Evolutionary conservation across 1,284 basidiomycete species (phyloP).

Genomic region (Golubevia sp.): DNA sequence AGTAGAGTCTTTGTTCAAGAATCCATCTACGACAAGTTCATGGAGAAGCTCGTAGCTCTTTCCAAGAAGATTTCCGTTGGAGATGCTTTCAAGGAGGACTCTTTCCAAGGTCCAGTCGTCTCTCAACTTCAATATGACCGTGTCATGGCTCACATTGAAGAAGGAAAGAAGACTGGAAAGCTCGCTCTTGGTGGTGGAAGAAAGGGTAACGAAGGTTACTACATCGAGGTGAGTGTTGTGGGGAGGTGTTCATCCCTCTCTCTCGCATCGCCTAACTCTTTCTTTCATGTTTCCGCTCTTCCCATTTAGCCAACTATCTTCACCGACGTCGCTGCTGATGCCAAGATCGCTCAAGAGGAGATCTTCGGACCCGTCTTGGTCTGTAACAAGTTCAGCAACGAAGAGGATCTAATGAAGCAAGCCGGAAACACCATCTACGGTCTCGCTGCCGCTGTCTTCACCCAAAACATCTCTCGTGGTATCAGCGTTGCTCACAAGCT

Average conservation of each 20-base stretch:
- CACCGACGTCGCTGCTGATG: constrained; percentile 71
- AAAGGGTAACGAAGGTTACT: constrained; percentile 71
- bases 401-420: constrained; percentile 71
- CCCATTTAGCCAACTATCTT: constrained; percentile 51
- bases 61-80: constrained; percentile 67
- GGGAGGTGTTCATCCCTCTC: not conserved
- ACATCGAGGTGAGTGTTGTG: constrained; percentile 46
- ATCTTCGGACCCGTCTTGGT: constrained; percentile 61
- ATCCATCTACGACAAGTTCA: constrained; percentile 60
- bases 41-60: constrained; percentile 1
- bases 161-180: constrained; percentile 83
- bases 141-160: constrained; percentile 85
- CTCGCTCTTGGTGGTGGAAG: constrained; percentile 77
- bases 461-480: constrained; percentile 76
- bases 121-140: constrained; percentile 80
- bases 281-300: not conserved
- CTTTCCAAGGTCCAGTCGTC: constrained; percentile 87
- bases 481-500: constrained; percentile 76
- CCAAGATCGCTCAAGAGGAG: constrained; percentile 88
- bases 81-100: constrained; percentile 75
- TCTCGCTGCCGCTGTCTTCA: constrained; percentile 84
- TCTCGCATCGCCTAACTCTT: not conserved
- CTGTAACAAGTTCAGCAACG: constrained; percentile 63
- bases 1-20: constrained; percentile 84
- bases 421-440: constrained; percentile 85